Evolutionary conservation across 2,329 filamentous ascomycete species (phyloP).

Genomic region (Pseudogymnoascus pannorum): DNA sequence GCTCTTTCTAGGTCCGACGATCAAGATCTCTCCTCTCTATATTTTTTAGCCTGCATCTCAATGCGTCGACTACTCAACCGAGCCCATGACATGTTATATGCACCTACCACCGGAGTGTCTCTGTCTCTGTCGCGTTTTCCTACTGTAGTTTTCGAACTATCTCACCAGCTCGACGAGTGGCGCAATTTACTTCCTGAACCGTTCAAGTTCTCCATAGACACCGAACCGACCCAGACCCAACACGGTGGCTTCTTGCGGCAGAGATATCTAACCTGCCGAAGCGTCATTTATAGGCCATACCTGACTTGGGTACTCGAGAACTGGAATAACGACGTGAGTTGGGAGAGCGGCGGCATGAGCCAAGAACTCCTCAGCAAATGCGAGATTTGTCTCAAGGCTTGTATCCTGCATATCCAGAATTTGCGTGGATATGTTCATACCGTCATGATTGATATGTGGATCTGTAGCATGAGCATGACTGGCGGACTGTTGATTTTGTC

Average conservation of each 20-base stretch:
- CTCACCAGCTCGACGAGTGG: conserved; percentile 44
- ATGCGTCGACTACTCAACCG: conserved; percentile 42
- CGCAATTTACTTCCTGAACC: conserved; percentile 38
- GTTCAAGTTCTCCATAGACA: conserved; percentile 35
- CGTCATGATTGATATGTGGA: conserved; percentile 47
- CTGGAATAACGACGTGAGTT: conserved; percentile 1
- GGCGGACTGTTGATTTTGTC: conserved; percentile 42
- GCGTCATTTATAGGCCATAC: conserved; percentile 46
- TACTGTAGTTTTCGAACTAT: conserved; percentile 40
- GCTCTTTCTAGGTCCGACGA: conserved; percentile 14
- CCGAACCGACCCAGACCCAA: conserved; percentile 29
- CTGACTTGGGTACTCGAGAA: conserved; percentile 38
- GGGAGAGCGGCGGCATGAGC: conserved; percentile 10
- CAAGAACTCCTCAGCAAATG: conserved; percentile 36
- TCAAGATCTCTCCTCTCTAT: conserved; percentile 43
- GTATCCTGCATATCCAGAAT: conserved; percentile 42
- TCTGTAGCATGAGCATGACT: conserved; percentile 45
- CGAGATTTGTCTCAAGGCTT: conserved; percentile 40
- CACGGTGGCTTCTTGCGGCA: conserved; percentile 43
- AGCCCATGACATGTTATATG: conserved; percentile 42
- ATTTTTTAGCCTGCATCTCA: conserved; percentile 47
- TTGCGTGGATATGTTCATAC: conserved; percentile 42
- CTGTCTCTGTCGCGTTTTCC: conserved; percentile 40
- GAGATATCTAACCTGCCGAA: conserved; percentile 43
- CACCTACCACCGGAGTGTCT: conserved; percentile 37